Base-by-base conservation (phyloP, 805 yeast species). In the Nakazawaea wyomingensis region DNA sequence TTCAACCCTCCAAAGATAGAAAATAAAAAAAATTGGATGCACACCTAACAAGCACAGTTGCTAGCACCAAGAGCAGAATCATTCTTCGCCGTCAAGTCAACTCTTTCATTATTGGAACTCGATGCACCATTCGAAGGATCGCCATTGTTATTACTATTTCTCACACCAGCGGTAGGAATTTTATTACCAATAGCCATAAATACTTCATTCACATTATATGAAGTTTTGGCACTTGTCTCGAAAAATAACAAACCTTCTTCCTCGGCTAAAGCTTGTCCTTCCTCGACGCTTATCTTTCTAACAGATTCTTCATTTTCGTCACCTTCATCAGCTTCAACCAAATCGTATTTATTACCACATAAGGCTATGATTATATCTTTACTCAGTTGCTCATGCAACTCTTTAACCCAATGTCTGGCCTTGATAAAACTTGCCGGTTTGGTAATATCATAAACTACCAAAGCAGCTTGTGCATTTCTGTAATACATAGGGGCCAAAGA, bases 361-460 rank as follows among this genome's bases (percentile, higher is more conserved):
- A 91, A 71, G 3, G 98, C 98, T 61, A 91, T 89, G 45, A 88
- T 79, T 40, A 91, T 91, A 49, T 84, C 90, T 50, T 86, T 85
- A n/a, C 85, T 74, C 16, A 97, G 97, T 65, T 90, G 98, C 52
- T 90, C 96, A 58, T 88, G 95, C 52, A 91, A 74, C 61, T 91
- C 98, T 57, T 85, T 85, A 43, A 91, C 96, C 99, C 99, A 91
- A 65, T 91, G 97, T 55, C 97, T 84, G 6, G 98, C 98, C 64
- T 91, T 89, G 54, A 89, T 82, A 55, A 91, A 91, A 19, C 95
- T 84, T 11, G 95, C 93, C 3, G 96, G 96, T 58, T 89, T 89
- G 31, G 98, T 90, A 52, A 91, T 78, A 57, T 91, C 99, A 61
- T 91, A 91, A 8, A 91, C 99, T 11, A 93, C 96, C 48, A 91